These are phyloP conservation scores for Blastobotrys elegans DNA, from an alignment of 1,139 yeast species.

Conservation along the genomic window DNA sequence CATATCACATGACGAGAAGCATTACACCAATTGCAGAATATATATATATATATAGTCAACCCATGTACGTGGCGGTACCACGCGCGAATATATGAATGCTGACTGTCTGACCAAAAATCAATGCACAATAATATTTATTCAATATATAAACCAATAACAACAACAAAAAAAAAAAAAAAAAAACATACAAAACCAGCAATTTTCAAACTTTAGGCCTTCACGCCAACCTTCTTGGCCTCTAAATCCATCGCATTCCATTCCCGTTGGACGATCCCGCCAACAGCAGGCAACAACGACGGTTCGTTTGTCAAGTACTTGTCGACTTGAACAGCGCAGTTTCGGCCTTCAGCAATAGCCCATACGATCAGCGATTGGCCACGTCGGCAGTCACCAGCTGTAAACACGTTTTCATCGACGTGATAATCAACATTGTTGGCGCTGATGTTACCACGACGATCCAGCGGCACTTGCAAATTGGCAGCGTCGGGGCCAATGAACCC, in stretches of 20 bases:
- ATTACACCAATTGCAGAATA: too few relatives aligned
- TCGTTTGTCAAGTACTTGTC: slow-evolving; percentile 74
- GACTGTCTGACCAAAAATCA: neutral
- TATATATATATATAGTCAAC: too few relatives aligned
- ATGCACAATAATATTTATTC: neutral
- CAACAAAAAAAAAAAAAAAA: too few relatives aligned
- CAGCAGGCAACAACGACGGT: slow-evolving; percentile 76
- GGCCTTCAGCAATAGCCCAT: slow-evolving; percentile 99
- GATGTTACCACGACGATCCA: slow-evolving; percentile 85
- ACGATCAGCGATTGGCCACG: slow-evolving; percentile 98
- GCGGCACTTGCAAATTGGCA: slow-evolving; percentile 63
- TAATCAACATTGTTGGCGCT: slow-evolving; percentile 47
- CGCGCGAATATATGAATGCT: too few relatives aligned
- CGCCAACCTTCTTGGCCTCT: neutral
- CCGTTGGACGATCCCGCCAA: slow-evolving; percentile 86
- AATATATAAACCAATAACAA: too few relatives aligned
- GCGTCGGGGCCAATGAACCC: slow-evolving; percentile 97
- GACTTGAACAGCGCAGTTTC: slow-evolving; percentile 96
- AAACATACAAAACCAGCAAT: too few relatives aligned
- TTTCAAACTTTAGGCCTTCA: neutral
- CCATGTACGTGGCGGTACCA: too few relatives aligned
- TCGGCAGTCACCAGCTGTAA: slow-evolving; percentile 98
- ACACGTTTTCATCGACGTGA: slow-evolving; percentile 64
- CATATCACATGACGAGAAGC: too few relatives aligned
- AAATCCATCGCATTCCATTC: neutral